Conservation (phyloP, 805 yeast species). For the Hanseniaspora mollemarum region DNA sequence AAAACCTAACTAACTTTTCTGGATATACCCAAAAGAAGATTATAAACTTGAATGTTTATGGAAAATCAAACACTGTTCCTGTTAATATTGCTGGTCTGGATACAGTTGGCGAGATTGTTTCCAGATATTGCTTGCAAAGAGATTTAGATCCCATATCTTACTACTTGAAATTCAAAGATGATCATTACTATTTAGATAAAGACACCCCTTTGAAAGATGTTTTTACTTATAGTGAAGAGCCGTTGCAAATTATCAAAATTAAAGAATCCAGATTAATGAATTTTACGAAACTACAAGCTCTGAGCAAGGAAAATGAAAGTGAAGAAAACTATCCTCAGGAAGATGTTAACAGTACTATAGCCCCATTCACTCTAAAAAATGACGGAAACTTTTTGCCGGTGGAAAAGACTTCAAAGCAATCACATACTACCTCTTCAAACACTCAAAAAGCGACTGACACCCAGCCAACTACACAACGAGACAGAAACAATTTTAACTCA, state of each 20-base stretch:
- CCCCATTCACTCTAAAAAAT: constrained; percentile 28
- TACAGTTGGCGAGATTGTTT: constrained; percentile 29
- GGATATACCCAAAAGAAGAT: constrained; percentile 29
- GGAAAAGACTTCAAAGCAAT: not conserved
- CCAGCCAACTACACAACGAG: not conserved
- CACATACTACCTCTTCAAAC: not conserved
- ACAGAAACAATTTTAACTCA: not conserved
- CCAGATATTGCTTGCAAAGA: constrained; percentile 30
- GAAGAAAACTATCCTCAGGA: not conserved
- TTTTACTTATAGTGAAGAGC: constrained; percentile 17
- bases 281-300: constrained; percentile 19
- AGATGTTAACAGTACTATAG: constrained; percentile 15
- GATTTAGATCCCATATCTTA: constrained; percentile 31
- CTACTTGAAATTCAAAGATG: constrained; percentile 29
- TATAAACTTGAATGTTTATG: constrained; percentile 17
- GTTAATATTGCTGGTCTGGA: constrained; percentile 25
- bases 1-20: constrained; percentile 31
- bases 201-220: constrained; percentile 26
- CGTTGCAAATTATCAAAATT: constrained; percentile 35
- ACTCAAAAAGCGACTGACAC: too few relatives aligned
- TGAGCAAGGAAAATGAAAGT: constrained; percentile 16
- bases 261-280: constrained; percentile 32
- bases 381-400: constrained; percentile 21
- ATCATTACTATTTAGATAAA: constrained; percentile 31
- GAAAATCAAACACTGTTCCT: constrained; percentile 22